phyloP scores from a whole-genome alignment of 305 asterid species.

The Fraxinus baroniana region DNA sequence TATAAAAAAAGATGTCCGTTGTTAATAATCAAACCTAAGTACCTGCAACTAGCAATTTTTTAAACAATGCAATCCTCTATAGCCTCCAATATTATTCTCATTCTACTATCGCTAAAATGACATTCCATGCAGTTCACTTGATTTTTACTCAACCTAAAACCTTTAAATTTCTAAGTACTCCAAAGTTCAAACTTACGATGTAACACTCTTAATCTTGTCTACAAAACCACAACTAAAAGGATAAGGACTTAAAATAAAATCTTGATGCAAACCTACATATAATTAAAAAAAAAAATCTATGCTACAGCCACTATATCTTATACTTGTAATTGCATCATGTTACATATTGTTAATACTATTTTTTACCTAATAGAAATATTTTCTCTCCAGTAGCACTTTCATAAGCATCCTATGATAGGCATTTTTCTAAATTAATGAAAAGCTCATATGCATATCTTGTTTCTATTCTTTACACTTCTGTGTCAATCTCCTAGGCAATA shows the following conservation, averaged over 20 bases:
- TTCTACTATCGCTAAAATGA: neutral
- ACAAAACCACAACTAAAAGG: neutral
- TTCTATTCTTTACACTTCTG: neutral
- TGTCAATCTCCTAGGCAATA: neutral
- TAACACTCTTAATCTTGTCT: neutral
- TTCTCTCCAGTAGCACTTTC: neutral
- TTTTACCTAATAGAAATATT: neutral
- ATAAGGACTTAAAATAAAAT: neutral
- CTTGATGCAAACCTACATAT: neutral
- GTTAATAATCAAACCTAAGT: neutral
- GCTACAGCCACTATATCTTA: neutral
- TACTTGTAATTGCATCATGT: neutral
- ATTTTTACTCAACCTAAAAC: neutral
- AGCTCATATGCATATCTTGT: neutral
- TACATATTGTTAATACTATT: neutral
- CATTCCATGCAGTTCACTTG: neutral
- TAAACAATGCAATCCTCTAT: neutral
- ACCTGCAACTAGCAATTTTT: neutral
- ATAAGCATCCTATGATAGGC: neutral
- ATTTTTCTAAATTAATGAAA: neutral
- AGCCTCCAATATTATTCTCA: neutral
- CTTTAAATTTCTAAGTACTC: neutral
- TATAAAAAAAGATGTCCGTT: no score
- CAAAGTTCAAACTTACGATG: neutral
- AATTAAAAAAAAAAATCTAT: neutral